A percentile compares a stretch with the other conserved stretches of the same genome.
These are phyloP conservation scores for Ascodesmis nigricans DNA, from an alignment of 495 filamentous ascomycete genomes.

Conservation along the genomic window DNA sequence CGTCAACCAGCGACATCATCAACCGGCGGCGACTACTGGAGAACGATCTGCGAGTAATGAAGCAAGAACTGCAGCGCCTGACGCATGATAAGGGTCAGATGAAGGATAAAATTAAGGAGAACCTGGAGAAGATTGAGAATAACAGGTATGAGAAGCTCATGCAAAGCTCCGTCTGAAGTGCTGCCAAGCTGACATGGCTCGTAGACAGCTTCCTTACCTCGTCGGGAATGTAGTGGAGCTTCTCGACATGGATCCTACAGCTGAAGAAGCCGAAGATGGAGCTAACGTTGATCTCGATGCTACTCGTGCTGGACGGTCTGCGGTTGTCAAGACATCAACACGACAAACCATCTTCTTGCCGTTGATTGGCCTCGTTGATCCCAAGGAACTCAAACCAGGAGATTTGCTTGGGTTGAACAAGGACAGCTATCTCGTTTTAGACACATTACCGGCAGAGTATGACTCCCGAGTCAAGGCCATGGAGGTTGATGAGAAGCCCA, in stretches of 20 bases:
- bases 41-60: conserved; percentile 96
- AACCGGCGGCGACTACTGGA: conserved; percentile 73
- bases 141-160: conserved; percentile 46
- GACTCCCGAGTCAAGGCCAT: conserved; percentile 98
- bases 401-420: conserved; percentile 98
- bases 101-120: conserved; percentile 98
- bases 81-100: conserved; percentile 85
- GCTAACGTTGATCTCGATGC: conserved; percentile 98
- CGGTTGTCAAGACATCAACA: conserved; percentile 99
- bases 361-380: conserved; percentile 90
- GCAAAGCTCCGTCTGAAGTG: conserved; percentile 3
- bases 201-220: conserved; percentile 87
- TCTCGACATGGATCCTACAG: conserved; percentile 85
- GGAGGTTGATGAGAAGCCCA: conserved; percentile 99
- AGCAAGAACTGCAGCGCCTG: conserved; percentile 84
- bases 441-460: conserved; percentile 96
- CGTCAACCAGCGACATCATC: conserved; percentile 80
- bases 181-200: conserved; percentile 5
- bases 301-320: conserved; percentile 88
- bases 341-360: conserved; percentile 97
- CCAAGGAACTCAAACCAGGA: conserved; percentile 73
- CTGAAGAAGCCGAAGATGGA: conserved; percentile 86
- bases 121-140: conserved; percentile 95
- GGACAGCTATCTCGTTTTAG: conserved; percentile 95
- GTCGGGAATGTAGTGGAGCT: conserved; percentile 97